Conservation (phyloP, 1,284 basidiomycete genomes). For the Ustilago nuda region DNA sequence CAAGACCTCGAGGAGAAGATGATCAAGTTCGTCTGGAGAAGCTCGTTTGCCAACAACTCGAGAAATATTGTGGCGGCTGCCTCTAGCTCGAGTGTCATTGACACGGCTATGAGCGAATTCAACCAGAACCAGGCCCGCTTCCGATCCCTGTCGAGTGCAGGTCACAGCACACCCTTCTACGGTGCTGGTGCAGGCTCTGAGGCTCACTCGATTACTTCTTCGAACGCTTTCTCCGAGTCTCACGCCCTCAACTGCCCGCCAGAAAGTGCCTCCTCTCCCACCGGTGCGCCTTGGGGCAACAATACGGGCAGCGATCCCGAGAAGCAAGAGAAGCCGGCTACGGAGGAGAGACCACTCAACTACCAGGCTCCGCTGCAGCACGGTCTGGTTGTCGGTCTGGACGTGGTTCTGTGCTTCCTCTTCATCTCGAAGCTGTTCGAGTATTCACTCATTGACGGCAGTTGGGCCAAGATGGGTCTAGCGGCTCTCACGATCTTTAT, state of each 20-base stretch:
- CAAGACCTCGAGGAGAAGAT: slow-evolving; percentile 80
- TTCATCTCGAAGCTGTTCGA: slow-evolving; percentile 76
- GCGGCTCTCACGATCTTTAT: slow-evolving; percentile 51
- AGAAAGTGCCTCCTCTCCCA: background rate
- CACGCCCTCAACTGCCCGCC: slow-evolving; percentile 12
- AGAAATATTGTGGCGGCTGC: slow-evolving; percentile 12
- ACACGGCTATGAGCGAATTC: slow-evolving; percentile 28
- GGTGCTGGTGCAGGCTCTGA: slow-evolving; percentile 9
- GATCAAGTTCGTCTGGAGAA: slow-evolving; percentile 81
- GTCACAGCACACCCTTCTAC: slow-evolving; percentile 7
- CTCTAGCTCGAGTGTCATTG: background rate
- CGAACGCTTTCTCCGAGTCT: slow-evolving; percentile 32
- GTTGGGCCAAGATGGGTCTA: slow-evolving; percentile 75
- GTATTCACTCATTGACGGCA: slow-evolving; percentile 78
- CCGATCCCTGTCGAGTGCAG: slow-evolving; percentile 16
- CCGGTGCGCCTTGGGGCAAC: background rate
- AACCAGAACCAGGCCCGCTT: slow-evolving; percentile 33
- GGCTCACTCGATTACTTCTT: slow-evolving; percentile 10
- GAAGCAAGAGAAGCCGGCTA: slow-evolving; percentile 16
- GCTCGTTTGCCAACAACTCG: slow-evolving; percentile 29
- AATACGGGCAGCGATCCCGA: slow-evolving; percentile 21
- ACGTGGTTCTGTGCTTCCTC: slow-evolving; percentile 73
- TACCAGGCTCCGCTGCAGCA: slow-evolving; percentile 83
- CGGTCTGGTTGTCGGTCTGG: slow-evolving; percentile 75
- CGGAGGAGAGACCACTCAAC: slow-evolving; percentile 73